A percentile compares a stretch with the other conserved stretches of the same genome.
Evolutionary conservation across 2,329 filamentous ascomycete genomes (phyloP).

Genomic region (Ceratocystis colombiana): DNA sequence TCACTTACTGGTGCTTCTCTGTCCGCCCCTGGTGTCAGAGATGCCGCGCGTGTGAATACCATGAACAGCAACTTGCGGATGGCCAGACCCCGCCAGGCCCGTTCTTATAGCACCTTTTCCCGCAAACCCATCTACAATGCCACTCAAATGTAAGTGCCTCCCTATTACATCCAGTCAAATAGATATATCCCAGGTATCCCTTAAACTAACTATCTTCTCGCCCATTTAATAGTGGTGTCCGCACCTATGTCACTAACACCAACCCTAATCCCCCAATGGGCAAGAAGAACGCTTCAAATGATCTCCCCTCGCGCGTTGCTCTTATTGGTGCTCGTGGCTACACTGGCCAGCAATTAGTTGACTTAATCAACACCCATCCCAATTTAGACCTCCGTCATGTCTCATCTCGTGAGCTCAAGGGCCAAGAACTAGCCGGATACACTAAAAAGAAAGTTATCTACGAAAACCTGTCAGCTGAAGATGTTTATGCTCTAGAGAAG

Average conservation of each 20-base stretch:
- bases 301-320: conserved; percentile 66
- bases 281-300: conserved; percentile 77
- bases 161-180: neutral
- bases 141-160: conserved; percentile 22
- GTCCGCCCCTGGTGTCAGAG: conserved; percentile 72
- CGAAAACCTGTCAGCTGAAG: conserved; percentile 78
- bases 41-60: conserved; percentile 53
- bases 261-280: conserved; percentile 88
- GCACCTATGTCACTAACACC: conserved; percentile 45
- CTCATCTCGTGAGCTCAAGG: conserved; percentile 82
- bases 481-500: conserved; percentile 74
- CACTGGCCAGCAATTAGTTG: conserved; percentile 83
- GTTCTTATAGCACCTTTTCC: conserved; percentile 56
- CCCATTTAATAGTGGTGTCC: conserved; percentile 22
- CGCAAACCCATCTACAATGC: conserved; percentile 29
- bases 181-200: neutral
- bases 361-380: conserved; percentile 76
- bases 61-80: conserved; percentile 18
- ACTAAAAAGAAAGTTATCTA: conserved; percentile 85
- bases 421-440: conserved; percentile 80
- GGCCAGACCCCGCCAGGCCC: conserved; percentile 28
- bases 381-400: conserved; percentile 84
- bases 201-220: neutral
- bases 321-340: conserved; percentile 89
- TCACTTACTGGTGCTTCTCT: conserved; percentile 85